Percentiles rank a stretch among this genome's conserved stretches.
These are phyloP conservation scores for Saccharomycopsis babjevae DNA, from an alignment of 805 yeast genomes.

Conservation along the genomic window DNA sequence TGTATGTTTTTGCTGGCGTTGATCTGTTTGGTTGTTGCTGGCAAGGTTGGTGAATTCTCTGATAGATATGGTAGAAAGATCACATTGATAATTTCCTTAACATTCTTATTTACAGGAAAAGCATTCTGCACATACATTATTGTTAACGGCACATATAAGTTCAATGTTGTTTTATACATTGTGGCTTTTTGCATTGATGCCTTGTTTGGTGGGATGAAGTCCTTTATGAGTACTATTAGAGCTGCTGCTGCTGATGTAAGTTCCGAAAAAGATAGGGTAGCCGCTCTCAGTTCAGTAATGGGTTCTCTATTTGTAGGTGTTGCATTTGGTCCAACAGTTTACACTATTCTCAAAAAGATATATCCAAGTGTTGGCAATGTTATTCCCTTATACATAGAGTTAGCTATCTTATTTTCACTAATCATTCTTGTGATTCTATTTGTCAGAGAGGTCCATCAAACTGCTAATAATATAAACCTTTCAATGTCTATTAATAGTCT, in stretches of 20 bases:
- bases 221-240: conserved; percentile 47
- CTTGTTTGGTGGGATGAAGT: conserved; percentile 52
- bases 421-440: background rate
- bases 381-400: background rate
- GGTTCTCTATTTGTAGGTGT: conserved; percentile 52
- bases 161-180: conserved; percentile 30
- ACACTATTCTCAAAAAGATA: conserved; percentile 30
- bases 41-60: conserved; percentile 52
- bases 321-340: conserved; percentile 51
- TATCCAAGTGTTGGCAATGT: background rate
- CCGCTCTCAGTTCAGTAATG: conserved; percentile 46
- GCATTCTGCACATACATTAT: background rate
- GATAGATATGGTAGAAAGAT: conserved; percentile 56
- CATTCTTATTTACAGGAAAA: conserved; percentile 19
- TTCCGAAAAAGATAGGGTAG: conserved; percentile 47
- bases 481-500: background rate
- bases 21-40: conserved; percentile 42
- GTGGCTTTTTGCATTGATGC: conserved; percentile 36
- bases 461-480: background rate
- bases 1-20: conserved; percentile 33
- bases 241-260: conserved; percentile 70
- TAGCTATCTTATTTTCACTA: background rate
- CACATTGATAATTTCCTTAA: conserved; percentile 30
- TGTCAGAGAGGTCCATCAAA: background rate
- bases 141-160: background rate